These are phyloP conservation scores for Pythium apleroticum DNA, from an alignment of 352 stramenopile genomes.

Conservation along the genomic window DNA sequence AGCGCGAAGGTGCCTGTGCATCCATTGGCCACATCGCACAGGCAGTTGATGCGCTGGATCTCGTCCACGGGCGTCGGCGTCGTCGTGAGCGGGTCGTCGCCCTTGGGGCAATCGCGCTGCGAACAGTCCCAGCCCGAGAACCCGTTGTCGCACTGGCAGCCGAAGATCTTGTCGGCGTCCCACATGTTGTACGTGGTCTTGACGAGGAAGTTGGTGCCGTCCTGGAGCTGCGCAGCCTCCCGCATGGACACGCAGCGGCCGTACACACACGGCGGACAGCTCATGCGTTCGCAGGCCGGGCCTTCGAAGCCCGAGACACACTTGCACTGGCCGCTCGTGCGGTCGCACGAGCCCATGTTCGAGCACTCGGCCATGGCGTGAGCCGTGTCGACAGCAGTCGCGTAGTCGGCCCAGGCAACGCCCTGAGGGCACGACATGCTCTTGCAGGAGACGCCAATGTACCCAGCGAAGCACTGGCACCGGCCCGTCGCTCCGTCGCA, in stretches of 20 bases:
- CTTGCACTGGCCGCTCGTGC: conserved; percentile 53
- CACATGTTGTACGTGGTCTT: conserved; percentile 59
- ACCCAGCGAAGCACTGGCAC: conserved; percentile 82
- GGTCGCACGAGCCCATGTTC: conserved; percentile 84
- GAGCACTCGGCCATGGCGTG: conserved; percentile 86
- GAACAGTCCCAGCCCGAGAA: conserved; percentile 68
- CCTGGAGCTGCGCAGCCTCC: conserved; percentile 52
- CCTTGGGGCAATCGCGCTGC: conserved; percentile 48
- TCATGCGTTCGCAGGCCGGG: conserved; percentile 71
- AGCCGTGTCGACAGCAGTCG: conserved; percentile 49
- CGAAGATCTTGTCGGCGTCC: conserved; percentile 79
- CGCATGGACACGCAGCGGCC: conserved; percentile 72
- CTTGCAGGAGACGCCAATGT: conserved; percentile 66
- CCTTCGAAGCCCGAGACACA: conserved; percentile 69
- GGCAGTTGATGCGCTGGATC: conserved; percentile 52
- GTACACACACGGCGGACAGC: conserved; percentile 59
- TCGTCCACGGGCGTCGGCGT: conserved; percentile 31
- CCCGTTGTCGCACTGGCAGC: conserved; percentile 73
- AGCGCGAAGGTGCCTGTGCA: conserved; percentile 62
- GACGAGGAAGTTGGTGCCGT: conserved; percentile 70
- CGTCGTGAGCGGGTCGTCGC: conserved; percentile 63
- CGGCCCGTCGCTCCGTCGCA: conserved; percentile 55
- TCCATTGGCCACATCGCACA: conserved; percentile 31
- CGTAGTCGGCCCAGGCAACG: conserved; percentile 64
- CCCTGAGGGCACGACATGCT: conserved; percentile 47